phyloP scores from a whole-genome alignment of 2,329 filamentous ascomycete genomes.

The Cadophora sp. region DNA sequence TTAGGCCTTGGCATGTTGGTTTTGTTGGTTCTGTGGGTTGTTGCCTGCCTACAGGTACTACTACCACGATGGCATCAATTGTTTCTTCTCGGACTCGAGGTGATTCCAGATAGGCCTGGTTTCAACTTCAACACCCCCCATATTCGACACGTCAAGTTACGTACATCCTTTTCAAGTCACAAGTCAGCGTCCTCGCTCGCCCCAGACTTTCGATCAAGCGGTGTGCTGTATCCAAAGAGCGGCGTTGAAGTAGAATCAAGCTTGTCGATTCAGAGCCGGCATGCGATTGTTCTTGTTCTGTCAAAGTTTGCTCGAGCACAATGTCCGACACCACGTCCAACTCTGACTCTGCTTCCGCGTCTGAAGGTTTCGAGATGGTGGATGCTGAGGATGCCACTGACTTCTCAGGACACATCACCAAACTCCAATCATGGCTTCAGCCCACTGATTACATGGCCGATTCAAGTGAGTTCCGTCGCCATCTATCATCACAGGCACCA shows the following conservation, averaged over 20 bases:
- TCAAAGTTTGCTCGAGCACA: background rate
- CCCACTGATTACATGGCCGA: conserved; percentile 33
- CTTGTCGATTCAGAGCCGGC: background rate
- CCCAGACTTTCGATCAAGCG: background rate
- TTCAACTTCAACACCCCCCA: background rate
- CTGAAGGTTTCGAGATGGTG: conserved; percentile 33
- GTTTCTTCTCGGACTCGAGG: background rate
- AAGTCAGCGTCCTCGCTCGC: background rate
- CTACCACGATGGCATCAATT: background rate
- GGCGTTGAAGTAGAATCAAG: background rate
- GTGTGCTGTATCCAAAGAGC: background rate
- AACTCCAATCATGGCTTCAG: conserved; percentile 28
- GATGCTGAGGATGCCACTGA: conserved; percentile 3
- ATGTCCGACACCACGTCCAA: background rate
- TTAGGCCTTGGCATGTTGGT: background rate
- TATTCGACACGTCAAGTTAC: background rate
- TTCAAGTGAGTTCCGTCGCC: conserved; percentile 32
- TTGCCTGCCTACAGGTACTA: background rate
- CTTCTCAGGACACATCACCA: background rate
- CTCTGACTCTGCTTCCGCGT: conserved; percentile 42
- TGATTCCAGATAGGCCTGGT: background rate
- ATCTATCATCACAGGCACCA: conserved; percentile 29
- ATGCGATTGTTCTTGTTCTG: background rate
- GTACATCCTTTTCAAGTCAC: background rate
- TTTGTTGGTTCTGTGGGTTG: background rate